phyloP scores from a whole-genome alignment of 1,284 basidiomycete genomes.

The Cutaneotrichosporon arboriforme region DNA sequence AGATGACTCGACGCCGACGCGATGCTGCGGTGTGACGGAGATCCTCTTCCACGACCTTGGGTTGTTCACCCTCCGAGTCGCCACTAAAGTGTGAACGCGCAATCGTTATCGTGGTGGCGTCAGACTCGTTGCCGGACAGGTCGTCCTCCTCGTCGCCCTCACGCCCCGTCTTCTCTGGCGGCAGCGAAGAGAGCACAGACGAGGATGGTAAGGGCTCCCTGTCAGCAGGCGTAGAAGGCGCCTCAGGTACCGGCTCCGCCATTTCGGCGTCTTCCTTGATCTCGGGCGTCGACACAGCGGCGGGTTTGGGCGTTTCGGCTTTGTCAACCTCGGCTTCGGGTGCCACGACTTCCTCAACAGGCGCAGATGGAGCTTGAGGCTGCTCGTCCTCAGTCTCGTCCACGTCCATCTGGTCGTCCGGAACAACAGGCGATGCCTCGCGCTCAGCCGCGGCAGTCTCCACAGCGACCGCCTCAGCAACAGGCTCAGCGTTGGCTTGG shows the following conservation, averaged over 20 bases:
- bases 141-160: constrained; percentile 15
- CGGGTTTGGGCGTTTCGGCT: not conserved
- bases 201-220: not conserved
- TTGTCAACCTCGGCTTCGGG: not conserved
- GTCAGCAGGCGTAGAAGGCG: not conserved
- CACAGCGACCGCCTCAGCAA: constrained; percentile 8
- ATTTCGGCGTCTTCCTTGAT: constrained; percentile 3
- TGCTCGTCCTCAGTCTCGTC: not conserved
- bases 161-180: constrained; percentile 1
- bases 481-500: constrained; percentile 28
- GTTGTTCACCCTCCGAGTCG: constrained; percentile 9
- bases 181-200: constrained; percentile 13
- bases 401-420: constrained; percentile 14
- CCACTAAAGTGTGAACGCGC: constrained; percentile 22
- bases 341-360: not conserved
- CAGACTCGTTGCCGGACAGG: constrained; percentile 27
- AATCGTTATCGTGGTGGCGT: constrained; percentile 36
- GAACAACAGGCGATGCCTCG: not conserved
- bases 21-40: constrained; percentile 6
- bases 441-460: not conserved
- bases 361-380: not conserved
- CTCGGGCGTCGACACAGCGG: not conserved
- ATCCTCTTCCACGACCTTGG: constrained; percentile 6
- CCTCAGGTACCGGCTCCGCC: not conserved
- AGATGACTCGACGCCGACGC: constrained; percentile 12